Conservation (phyloP, 2,329 filamentous ascomycete genomes). For the Verticillium dahliae region DNA sequence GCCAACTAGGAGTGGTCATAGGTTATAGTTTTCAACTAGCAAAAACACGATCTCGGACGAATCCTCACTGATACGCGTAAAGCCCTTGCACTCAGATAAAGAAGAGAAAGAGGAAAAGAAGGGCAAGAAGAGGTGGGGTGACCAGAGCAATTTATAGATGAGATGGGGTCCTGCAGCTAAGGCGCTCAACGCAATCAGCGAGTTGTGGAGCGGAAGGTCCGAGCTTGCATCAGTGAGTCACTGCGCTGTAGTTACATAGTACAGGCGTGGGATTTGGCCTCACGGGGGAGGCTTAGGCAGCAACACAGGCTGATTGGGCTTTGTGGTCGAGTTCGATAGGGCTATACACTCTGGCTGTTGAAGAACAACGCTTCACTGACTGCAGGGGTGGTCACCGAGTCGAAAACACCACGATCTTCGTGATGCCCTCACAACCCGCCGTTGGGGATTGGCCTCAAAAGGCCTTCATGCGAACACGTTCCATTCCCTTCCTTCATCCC, state of each 20-base stretch:
- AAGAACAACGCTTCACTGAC: too few species aligned
- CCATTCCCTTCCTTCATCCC: not conserved
- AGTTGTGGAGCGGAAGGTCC: not conserved
- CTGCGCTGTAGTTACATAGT: not conserved
- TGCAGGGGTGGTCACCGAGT: too few species aligned
- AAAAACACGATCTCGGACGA: constrained; percentile 83
- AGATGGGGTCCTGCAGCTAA: not conserved
- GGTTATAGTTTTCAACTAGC: constrained; percentile 81
- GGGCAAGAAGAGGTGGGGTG: not conserved
- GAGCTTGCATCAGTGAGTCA: not conserved
- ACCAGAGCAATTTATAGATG: not conserved
- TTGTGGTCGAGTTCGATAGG: not conserved
- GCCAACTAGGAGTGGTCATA: constrained; percentile 68
- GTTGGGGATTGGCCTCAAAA: not conserved
- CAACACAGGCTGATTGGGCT: not conserved
- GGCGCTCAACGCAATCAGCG: not conserved
- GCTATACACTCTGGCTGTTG: not conserved
- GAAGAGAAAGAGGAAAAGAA: constrained; percentile 33
- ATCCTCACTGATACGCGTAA: constrained; percentile 82
- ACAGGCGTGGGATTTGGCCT: not conserved
- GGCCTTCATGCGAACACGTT: not conserved
- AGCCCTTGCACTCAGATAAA: constrained; percentile 65
- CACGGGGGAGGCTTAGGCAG: not conserved
- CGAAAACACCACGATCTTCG: not conserved
- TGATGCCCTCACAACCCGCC: not conserved